Conservation (phyloP, 441 rosid species). For the Euphorbia corollata region DNA sequence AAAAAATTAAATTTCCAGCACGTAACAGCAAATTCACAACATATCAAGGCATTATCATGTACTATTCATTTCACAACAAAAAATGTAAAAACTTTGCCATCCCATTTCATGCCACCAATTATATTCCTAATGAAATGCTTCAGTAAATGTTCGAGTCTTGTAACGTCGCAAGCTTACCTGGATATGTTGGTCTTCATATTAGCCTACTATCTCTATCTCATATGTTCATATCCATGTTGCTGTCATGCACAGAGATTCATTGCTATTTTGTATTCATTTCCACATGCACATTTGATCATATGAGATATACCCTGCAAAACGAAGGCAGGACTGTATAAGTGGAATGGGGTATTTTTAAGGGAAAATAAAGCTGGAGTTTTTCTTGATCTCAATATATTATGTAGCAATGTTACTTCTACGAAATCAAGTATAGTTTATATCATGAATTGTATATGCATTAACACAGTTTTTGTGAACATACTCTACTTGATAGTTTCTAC, state of each 20-base stretch:
- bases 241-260: slow-evolving; percentile 18
- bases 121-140: neutral
- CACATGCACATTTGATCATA: slow-evolving; percentile 39
- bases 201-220: neutral
- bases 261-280: slow-evolving; percentile 34
- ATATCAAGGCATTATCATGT: neutral
- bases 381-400: neutral
- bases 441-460: neutral
- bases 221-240: slow-evolving; percentile 12
- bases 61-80: neutral
- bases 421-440: neutral
- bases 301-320: slow-evolving; percentile 38
- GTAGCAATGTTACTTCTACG: neutral
- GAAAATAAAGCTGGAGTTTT: neutral
- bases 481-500: neutral
- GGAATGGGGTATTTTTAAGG: neutral
- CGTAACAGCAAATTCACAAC: neutral
- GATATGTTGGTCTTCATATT: neutral
- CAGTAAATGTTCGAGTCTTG: neutral
- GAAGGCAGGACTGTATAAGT: slow-evolving; percentile 4
- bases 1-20: neutral
- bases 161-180: slow-evolving; percentile 13
- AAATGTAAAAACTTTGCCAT: neutral
- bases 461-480: neutral
- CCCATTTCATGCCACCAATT: neutral